phyloP scores from a whole-genome alignment of 208 protist species.

The Baffinella frigidus region DNA sequence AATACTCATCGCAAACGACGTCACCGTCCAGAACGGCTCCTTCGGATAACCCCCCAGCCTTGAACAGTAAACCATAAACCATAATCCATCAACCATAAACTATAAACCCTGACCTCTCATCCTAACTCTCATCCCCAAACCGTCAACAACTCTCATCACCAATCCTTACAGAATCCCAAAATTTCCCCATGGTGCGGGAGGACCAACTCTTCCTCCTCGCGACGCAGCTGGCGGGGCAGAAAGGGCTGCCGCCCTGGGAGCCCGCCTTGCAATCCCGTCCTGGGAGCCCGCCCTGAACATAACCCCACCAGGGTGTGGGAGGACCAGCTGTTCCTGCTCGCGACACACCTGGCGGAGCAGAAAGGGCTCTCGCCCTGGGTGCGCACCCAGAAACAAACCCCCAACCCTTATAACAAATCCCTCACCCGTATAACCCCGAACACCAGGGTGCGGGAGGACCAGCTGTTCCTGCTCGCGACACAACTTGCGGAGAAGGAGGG shows the following conservation, averaged over 20 bases:
- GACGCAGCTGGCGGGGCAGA: constrained; percentile 81
- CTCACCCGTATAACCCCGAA: no score
- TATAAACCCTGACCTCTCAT: no score
- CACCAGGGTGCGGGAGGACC: constrained; percentile 86
- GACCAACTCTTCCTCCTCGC: constrained; percentile 87
- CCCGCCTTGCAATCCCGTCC: no score
- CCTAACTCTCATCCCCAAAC: no score
- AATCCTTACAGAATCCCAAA: no score
- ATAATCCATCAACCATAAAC: no score
- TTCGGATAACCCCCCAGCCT: no score
- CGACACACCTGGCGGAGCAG: constrained; percentile 81
- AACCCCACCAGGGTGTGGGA: constrained; percentile 83
- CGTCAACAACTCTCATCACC: no score
- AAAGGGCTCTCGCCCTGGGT: constrained; percentile 86
- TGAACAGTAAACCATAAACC: no score
- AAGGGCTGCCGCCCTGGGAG: constrained; percentile 87
- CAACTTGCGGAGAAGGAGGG: constrained; percentile 80
- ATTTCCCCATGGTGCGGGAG: constrained; percentile 81
- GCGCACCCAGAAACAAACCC: no score
- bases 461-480: constrained; percentile 84
- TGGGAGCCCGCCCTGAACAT: no score
- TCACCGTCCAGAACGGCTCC: constrained; percentile 91
- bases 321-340: constrained; percentile 86
- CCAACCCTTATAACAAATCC: no score
- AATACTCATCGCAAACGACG: constrained; percentile 95